Percentiles rank a stretch among this genome's conserved stretches.
These are phyloP conservation scores for Dicorynia guianensis DNA, from an alignment of 306 rosid species.

Conservation along the genomic window DNA sequence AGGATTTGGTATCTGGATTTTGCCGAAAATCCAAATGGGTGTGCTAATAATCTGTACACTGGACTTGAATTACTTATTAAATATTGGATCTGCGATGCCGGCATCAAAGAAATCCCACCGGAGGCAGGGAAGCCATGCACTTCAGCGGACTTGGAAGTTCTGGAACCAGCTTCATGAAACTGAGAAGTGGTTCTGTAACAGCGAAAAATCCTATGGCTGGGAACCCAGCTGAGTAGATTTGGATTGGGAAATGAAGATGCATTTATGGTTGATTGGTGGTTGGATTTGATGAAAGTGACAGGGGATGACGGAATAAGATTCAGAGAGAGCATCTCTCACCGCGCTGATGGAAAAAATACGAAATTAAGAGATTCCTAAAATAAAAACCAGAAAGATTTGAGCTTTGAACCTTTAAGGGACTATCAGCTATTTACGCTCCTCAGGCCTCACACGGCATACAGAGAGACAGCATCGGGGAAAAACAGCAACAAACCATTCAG, in stretches of 20 bases:
- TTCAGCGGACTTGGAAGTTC: slow-evolving; percentile 26
- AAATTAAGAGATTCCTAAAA: background rate
- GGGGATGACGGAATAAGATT: slow-evolving; percentile 56
- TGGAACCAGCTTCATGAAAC: slow-evolving; percentile 27
- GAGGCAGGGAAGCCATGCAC: slow-evolving; percentile 23
- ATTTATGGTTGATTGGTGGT: slow-evolving; percentile 43
- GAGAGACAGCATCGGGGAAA: no score
- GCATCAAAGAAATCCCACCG: slow-evolving; percentile 40
- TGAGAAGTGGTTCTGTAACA: slow-evolving; percentile 38
- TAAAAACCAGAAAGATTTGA: no score
- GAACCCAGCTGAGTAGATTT: slow-evolving; percentile 47
- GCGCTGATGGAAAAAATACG: background rate
- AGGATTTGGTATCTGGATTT: slow-evolving; percentile 51
- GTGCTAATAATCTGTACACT: slow-evolving; percentile 35
- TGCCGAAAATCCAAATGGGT: slow-evolving; percentile 47
- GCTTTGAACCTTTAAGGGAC: no score
- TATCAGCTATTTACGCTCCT: no score
- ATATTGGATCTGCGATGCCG: slow-evolving; percentile 52
- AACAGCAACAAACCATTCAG: no score
- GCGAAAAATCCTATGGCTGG: slow-evolving; percentile 20
- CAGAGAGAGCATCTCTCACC: slow-evolving; percentile 57
- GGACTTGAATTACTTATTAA: slow-evolving; percentile 42
- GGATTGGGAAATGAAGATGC: slow-evolving; percentile 45
- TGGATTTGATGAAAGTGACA: slow-evolving; percentile 54
- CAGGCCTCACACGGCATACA: no score